Percentiles rank a stretch among this genome's conserved stretches.
These are phyloP conservation scores for Mycena albidolilacea DNA, from an alignment of 768 basidiomycete species.

Conservation along the genomic window DNA sequence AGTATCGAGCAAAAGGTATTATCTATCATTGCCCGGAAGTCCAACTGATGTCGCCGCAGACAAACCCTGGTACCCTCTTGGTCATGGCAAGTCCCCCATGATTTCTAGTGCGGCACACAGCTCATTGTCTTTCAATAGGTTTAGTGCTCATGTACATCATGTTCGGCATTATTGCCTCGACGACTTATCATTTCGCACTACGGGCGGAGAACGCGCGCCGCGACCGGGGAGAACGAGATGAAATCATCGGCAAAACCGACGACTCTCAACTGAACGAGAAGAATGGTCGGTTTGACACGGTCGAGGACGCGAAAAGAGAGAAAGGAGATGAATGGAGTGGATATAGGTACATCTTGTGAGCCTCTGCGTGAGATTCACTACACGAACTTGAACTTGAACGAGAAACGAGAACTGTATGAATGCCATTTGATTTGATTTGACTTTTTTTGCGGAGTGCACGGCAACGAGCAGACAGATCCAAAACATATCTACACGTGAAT, in stretches of 20 bases:
- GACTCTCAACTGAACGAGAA: slow-evolving; percentile 54
- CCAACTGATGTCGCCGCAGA: slow-evolving; percentile 49
- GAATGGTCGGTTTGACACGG: slow-evolving; percentile 71
- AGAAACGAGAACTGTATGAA: slow-evolving; percentile 21
- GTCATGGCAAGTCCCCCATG: slow-evolving; percentile 49
- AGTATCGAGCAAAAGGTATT: slow-evolving; percentile 68
- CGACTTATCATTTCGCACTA: slow-evolving; percentile 58
- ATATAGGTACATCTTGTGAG: slow-evolving; percentile 76
- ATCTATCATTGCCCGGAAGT: too few species aligned
- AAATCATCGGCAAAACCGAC: slow-evolving; percentile 70
- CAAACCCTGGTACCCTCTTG: slow-evolving; percentile 77
- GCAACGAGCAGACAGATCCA: too few species aligned
- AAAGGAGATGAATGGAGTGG: slow-evolving; percentile 86
- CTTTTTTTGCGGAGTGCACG: too few species aligned
- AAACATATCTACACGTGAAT: too few species aligned
- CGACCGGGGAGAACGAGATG: slow-evolving; percentile 78
- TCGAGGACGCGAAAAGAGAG: slow-evolving; percentile 76
- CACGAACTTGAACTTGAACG: not conserved
- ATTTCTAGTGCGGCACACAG: not conserved
- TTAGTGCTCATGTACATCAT: slow-evolving; percentile 82
- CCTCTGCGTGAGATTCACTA: not conserved
- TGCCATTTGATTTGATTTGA: slow-evolving; percentile 3
- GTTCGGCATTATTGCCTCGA: slow-evolving; percentile 69
- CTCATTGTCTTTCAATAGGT: slow-evolving; percentile 55
- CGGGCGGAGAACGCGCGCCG: slow-evolving; percentile 75